A percentile compares a stretch with the other conserved stretches of the same genome.
Conservation (phyloP, 208 protist species). For the Trypanosoma scelopori region DNA sequence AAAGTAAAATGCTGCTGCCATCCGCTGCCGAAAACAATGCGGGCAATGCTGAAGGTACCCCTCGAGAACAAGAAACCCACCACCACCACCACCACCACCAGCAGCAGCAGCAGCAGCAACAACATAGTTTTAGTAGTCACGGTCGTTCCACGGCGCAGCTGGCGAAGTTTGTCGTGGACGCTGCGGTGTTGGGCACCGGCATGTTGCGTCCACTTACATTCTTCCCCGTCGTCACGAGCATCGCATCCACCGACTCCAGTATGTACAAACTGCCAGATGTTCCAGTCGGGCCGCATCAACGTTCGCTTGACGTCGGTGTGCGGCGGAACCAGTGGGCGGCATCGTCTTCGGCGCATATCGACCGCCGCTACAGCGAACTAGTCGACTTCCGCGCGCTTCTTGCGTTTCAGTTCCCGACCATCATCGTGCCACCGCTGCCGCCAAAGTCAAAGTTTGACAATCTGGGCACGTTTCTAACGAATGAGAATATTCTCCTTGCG, state of each 20-base stretch:
- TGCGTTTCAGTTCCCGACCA: conserved; percentile 63
- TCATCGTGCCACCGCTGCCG: conserved; percentile 81
- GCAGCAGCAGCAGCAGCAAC: conserved; percentile 5
- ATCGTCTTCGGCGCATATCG: conserved; percentile 32
- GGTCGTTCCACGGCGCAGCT: conserved; percentile 10
- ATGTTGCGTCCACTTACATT: conserved; percentile 66
- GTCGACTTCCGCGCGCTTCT: conserved; percentile 67
- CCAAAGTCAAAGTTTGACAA: conserved; percentile 63
- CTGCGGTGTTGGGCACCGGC: conserved; percentile 49
- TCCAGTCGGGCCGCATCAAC: conserved; percentile 43
- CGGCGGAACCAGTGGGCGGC: conserved; percentile 52
- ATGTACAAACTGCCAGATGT: conserved; percentile 48
- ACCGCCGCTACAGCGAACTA: conserved; percentile 85
- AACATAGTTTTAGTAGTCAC: neutral
- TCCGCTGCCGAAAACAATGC: no score
- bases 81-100: no score
- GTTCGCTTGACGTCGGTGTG: conserved; percentile 41
- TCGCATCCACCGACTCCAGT: conserved; percentile 46
- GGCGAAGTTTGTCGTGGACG: conserved; percentile 49
- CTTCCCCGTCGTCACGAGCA: conserved; percentile 63
- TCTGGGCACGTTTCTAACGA: conserved; percentile 71
- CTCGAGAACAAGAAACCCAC: neutral
- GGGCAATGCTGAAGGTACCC: no score
- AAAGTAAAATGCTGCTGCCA: no score
- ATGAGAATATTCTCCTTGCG: conserved; percentile 43